Conservation (phyloP, 768 basidiomycete genomes). For the Lyophyllum shimeji region DNA sequence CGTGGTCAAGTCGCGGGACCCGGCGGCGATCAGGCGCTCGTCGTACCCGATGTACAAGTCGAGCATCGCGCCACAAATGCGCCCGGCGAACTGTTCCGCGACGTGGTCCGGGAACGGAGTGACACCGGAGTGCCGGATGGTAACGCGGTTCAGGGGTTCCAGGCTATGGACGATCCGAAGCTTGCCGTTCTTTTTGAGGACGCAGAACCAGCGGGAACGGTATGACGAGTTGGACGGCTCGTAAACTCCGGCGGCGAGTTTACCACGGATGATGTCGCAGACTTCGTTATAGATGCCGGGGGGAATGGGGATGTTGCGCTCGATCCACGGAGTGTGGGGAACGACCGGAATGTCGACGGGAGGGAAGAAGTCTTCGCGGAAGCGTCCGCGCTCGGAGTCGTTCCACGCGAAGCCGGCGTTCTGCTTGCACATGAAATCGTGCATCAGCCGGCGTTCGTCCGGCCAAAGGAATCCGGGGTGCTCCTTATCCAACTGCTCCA, state of each 20-base stretch:
- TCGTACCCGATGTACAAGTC: slow-evolving; percentile 39
- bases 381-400: too few species aligned
- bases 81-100: slow-evolving; percentile 27
- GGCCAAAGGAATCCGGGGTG: slow-evolving; percentile 28
- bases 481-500: slow-evolving; percentile 12
- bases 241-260: slow-evolving; percentile 23
- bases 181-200: slow-evolving; percentile 28
- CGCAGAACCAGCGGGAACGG: slow-evolving; percentile 36
- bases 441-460: slow-evolving; percentile 28
- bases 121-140: slow-evolving; percentile 32
- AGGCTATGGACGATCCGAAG: slow-evolving; percentile 38
- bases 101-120: slow-evolving; percentile 34
- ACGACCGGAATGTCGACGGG: slow-evolving; percentile 25
- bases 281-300: slow-evolving; percentile 25
- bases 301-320: slow-evolving; percentile 30
- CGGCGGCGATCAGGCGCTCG: slow-evolving; percentile 20
- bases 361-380: slow-evolving; percentile 20
- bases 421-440: slow-evolving; percentile 26
- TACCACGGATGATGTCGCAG: slow-evolving; percentile 23
- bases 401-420: too few species aligned
- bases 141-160: slow-evolving; percentile 33
- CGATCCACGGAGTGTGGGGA: slow-evolving; percentile 29
- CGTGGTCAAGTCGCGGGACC: slow-evolving; percentile 31
- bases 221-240: slow-evolving; percentile 39
- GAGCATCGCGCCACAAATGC: slow-evolving; percentile 16